A percentile compares a stretch with the other conserved stretches of the same genome.
Evolutionary conservation across 2,329 filamentous ascomycete genomes (phyloP).

Genomic region (Cercospora zeina): DNA sequence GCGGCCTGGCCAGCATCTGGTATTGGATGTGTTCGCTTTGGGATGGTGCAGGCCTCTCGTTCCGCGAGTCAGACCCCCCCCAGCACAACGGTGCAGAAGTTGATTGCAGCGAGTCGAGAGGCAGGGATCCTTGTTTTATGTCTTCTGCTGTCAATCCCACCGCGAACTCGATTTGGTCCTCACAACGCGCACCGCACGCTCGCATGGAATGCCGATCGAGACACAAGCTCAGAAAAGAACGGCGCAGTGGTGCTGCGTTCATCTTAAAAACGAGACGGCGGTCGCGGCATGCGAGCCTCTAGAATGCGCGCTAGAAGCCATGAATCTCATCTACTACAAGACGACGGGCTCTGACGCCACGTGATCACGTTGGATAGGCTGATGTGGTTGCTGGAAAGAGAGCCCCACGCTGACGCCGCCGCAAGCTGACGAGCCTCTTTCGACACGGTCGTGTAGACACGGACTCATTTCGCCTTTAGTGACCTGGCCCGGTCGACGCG

Average conservation of each 20-base stretch:
- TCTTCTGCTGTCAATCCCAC: not conserved
- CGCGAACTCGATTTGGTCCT: constrained; percentile 1
- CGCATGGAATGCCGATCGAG: not conserved
- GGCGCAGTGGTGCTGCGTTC: not conserved
- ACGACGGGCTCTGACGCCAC: constrained; percentile 25
- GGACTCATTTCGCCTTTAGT: constrained; percentile 21
- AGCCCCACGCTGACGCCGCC: constrained; percentile 17
- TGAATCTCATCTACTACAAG: constrained; percentile 15
- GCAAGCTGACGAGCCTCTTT: constrained; percentile 8
- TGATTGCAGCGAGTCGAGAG: constrained; percentile 19
- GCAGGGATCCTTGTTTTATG: constrained; percentile 23
- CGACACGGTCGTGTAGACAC: constrained; percentile 8
- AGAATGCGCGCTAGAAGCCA: constrained; percentile 25
- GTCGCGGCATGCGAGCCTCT: constrained; percentile 8
- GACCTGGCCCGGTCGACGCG: constrained; percentile 2
- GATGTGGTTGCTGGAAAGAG: constrained; percentile 14
- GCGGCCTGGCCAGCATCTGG: not conserved
- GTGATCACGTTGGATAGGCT: constrained; percentile 15
- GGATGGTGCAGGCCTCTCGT: constrained; percentile 7
- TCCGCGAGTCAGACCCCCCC: constrained; percentile 21
- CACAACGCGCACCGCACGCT: constrained; percentile 1
- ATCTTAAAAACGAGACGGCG: constrained; percentile 20
- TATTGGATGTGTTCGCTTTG: constrained; percentile 6
- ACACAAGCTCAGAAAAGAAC: not conserved
- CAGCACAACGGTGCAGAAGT: constrained; percentile 13